Evolutionary conservation across 441 rosid genomes (phyloP).

Genomic region (Pelargonium fulgidum): DNA sequence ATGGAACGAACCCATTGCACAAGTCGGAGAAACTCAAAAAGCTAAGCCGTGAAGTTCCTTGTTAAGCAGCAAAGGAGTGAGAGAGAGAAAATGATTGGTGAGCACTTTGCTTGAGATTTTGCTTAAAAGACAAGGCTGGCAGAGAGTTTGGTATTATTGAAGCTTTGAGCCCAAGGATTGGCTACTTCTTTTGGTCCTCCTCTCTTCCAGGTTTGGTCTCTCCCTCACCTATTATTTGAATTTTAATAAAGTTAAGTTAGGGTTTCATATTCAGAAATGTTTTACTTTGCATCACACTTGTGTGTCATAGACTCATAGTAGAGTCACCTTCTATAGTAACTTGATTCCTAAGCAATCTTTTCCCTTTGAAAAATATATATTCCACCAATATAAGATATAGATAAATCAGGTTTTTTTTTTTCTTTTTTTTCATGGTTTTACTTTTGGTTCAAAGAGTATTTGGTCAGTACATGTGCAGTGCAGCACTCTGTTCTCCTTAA

Average conservation of each 20-base stretch:
- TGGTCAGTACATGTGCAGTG: too few species aligned
- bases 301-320: neutral
- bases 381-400: neutral
- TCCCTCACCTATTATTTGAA: slow-evolving; percentile 23
- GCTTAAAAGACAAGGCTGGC: slow-evolving; percentile 83
- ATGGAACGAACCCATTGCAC: slow-evolving; percentile 62
- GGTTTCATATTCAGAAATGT: slow-evolving; percentile 31
- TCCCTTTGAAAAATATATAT: neutral
- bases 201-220: slow-evolving; percentile 30
- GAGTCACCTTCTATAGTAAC: slow-evolving; percentile 17
- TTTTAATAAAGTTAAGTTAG: slow-evolving; percentile 17
- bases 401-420: too few species aligned
- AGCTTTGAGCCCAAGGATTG: slow-evolving; percentile 74
- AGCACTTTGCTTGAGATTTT: slow-evolving; percentile 44
- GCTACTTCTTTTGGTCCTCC: slow-evolving; percentile 25
- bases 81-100: slow-evolving; percentile 27
- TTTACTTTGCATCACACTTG: slow-evolving; percentile 18
- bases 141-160: slow-evolving; percentile 52
- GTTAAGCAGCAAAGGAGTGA: slow-evolving; percentile 22
- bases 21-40: slow-evolving; percentile 16
- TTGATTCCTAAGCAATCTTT: slow-evolving; percentile 32
- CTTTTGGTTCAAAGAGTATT: slow-evolving; percentile 5
- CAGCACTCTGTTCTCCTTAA: too few species aligned
- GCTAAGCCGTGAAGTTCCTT: slow-evolving; percentile 23
- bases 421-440: slow-evolving; percentile 5